Evolutionary conservation across 257 asterid species (phyloP), one percentile per base, ranked within the genome.

Genomic region (Gentiana dahurica): DNA sequence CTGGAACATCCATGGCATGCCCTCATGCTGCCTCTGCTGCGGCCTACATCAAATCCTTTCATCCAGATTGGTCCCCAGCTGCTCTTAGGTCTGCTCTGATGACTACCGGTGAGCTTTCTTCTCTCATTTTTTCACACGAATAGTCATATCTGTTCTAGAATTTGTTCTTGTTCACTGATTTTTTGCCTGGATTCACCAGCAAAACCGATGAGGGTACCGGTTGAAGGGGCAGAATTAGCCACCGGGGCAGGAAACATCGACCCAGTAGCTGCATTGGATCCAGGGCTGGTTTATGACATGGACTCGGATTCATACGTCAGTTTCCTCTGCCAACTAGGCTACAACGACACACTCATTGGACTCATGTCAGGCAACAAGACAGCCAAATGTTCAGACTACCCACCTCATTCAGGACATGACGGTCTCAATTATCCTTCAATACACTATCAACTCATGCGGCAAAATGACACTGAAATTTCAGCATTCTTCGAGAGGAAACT

Each of bases 1-100:
- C 98, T 1, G 98, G 98, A 44, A 90, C 98, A 32, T 90, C 98
- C 36, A 90, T 90, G 96, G 55, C 98, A 0, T 87, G 98, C 64
- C 98, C 98, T 11, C 98, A 90, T 53, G 82, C 79, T 15, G 78
- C 77, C 24, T 96, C 96, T 11, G 73, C 64, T 1, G 92, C 95
- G 55, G 98, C 98, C 57, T 90, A 87, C 51, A 89, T 90, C 8
- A 90, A 84, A 59, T 90, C 98, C 3, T 85, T 79, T 68, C 96
- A 65, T 68, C 94, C 94, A 5, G 63, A 60, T 0, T 90, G 98
- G 98, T 84, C 98, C 43, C 87, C 93, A 0, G 83, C 98, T 9
- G 94, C 95, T 2, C 80, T 90, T 61, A 82, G 77, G 76, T 90
- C 98, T n/a, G 94, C 98, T 70, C 68, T 90, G 72, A 70, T 90